phyloP scores from a whole-genome alignment of 495 filamentous ascomycete species.

The Hyaloscypha bicolor region DNA sequence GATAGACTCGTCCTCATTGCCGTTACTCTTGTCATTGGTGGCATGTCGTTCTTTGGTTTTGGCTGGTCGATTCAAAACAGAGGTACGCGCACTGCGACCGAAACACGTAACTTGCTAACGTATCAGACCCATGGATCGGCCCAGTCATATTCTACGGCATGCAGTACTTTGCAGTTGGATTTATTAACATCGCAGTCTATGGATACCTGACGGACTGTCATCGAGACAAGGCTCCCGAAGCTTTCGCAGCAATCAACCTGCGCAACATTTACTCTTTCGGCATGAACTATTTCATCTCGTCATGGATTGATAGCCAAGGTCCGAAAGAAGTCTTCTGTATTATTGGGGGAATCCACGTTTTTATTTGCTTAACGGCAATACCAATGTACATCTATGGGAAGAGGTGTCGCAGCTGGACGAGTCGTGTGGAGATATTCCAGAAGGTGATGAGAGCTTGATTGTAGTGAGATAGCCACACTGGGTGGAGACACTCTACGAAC shows the following conservation, averaged over 20 bases:
- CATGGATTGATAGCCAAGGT: slow-evolving; percentile 10
- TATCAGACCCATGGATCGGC: slow-evolving; percentile 10
- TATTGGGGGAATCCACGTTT: slow-evolving; percentile 11
- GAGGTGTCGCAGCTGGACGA: slow-evolving; percentile 9
- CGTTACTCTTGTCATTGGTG: slow-evolving; percentile 74
- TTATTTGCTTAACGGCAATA: slow-evolving; percentile 12
- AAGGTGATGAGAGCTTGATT: slow-evolving; percentile 8
- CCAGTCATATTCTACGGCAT: slow-evolving; percentile 15
- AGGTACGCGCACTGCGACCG: not conserved
- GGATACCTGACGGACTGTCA: slow-evolving; percentile 13
- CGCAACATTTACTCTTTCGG: slow-evolving; percentile 13
- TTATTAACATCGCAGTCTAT: slow-evolving; percentile 6
- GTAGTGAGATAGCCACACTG: no score
- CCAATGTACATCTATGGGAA: slow-evolving; percentile 16
- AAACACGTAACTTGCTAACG: not conserved
- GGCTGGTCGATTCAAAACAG: slow-evolving; percentile 35
- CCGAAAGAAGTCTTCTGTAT: slow-evolving; percentile 16
- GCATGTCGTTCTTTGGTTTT: slow-evolving; percentile 58
- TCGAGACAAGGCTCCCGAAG: slow-evolving; percentile 12
- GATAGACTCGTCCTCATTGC: slow-evolving; percentile 70
- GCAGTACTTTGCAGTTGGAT: slow-evolving; percentile 9
- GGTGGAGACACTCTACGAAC: no score
- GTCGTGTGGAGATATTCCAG: slow-evolving; percentile 4
- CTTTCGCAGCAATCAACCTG: slow-evolving; percentile 12
- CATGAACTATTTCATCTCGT: slow-evolving; percentile 17